A percentile compares a stretch with the other conserved stretches of the same genome.
phyloP scores from a whole-genome alignment of 1,139 yeast species.

The Taiozyma sp. region DNA sequence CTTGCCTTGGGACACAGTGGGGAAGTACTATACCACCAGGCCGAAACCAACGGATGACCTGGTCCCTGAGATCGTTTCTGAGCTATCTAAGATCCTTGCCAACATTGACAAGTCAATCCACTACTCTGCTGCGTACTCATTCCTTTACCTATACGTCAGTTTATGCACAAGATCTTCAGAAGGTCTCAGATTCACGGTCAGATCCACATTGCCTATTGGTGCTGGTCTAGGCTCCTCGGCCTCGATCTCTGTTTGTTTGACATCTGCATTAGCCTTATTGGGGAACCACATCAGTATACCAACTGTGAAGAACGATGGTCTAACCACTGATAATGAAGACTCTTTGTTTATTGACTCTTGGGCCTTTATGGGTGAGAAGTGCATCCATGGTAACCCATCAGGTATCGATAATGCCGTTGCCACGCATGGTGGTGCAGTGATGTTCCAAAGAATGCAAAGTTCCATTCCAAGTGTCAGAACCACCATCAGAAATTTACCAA shows the following conservation, averaged over 20 bases:
- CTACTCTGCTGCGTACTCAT: conserved; percentile 80
- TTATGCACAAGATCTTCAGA: conserved; percentile 45
- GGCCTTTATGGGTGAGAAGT: conserved; percentile 92
- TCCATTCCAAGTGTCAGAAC: conserved; percentile 60
- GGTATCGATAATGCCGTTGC: conserved; percentile 98
- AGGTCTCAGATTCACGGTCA: conserved; percentile 58
- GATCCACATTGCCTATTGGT: conserved; percentile 90
- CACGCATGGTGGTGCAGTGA: conserved; percentile 92
- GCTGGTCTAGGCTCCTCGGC: conserved; percentile 98
- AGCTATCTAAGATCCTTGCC: conserved; percentile 39
- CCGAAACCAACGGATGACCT: conserved; percentile 52
- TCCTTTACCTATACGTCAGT: conserved; percentile 68
- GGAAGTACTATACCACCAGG: conserved; percentile 14
- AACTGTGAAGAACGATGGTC: conserved; percentile 27
- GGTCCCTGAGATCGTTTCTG: conserved; percentile 53
- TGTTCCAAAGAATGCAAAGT: conserved; percentile 64
- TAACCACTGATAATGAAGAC: conserved; percentile 33
- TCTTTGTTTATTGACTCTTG: conserved; percentile 70
- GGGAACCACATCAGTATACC: conserved; percentile 46
- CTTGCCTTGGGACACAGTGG: conserved; percentile 55
- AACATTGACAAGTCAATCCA: conserved; percentile 53
- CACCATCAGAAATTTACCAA: conserved; percentile 70
- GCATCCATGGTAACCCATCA: conserved; percentile 95
- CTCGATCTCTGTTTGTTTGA: conserved; percentile 78
- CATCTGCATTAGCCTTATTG: conserved; percentile 66